Evolutionary conservation across 2,329 filamentous ascomycete species (phyloP).

Genomic region (Colletotrichum ledebouriae): DNA sequence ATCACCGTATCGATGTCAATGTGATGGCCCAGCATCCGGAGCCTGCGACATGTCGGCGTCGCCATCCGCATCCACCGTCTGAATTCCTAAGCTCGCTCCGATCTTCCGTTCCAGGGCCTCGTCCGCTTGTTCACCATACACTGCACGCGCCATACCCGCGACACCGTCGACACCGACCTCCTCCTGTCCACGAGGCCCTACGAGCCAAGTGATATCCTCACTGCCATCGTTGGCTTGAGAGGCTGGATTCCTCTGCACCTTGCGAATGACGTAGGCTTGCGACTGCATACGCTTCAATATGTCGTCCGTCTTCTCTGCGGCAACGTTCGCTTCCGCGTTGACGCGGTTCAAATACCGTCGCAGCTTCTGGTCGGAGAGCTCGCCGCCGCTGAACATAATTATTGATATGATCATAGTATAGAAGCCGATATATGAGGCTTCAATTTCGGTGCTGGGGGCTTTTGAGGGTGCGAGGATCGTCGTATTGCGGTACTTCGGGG

Average conservation of each 20-base stretch:
- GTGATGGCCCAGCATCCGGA: slow-evolving; percentile 34
- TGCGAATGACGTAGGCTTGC: slow-evolving; percentile 86
- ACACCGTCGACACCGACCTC: slow-evolving; percentile 87
- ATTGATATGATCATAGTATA: slow-evolving; percentile 85
- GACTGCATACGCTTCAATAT: slow-evolving; percentile 80
- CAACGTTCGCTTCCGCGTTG: slow-evolving; percentile 81
- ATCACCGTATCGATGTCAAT: slow-evolving; percentile 26
- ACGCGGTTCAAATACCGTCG: slow-evolving; percentile 80
- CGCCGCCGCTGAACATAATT: slow-evolving; percentile 80
- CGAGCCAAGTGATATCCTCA: slow-evolving; percentile 82
- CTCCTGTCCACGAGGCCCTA: slow-evolving; percentile 87
- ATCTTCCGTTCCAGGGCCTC: slow-evolving; percentile 72
- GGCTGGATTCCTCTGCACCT: slow-evolving; percentile 71
- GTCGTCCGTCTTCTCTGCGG: slow-evolving; percentile 80
- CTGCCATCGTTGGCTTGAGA: slow-evolving; percentile 72
- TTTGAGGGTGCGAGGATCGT: slow-evolving; percentile 77
- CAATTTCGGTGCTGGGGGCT: slow-evolving; percentile 73
- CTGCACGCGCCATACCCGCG: slow-evolving; percentile 74
- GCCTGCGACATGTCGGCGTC: slow-evolving; percentile 35
- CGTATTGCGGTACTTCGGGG: slow-evolving; percentile 74
- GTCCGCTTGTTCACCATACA: slow-evolving; percentile 65
- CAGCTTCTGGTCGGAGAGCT: slow-evolving; percentile 82
- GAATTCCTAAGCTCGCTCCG: slow-evolving; percentile 71
- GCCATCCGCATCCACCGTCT: slow-evolving; percentile 46
- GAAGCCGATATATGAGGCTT: slow-evolving; percentile 85